Evolutionary conservation across 2,329 filamentous ascomycete genomes (phyloP), one percentile per base, ranked within the genome.

Genomic region (Helminthosporium solani): DNA sequence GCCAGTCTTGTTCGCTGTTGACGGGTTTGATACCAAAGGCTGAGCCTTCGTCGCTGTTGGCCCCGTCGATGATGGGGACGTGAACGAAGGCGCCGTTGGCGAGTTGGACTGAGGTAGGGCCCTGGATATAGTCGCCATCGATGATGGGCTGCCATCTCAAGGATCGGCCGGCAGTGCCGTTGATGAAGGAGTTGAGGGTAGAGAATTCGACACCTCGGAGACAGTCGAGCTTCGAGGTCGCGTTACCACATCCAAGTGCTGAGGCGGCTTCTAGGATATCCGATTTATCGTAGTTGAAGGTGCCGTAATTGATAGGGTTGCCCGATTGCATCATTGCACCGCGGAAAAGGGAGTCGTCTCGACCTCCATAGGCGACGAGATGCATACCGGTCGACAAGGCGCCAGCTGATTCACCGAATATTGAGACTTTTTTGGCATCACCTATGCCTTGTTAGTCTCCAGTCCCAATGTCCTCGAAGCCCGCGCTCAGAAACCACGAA

Each of bases 31-130:
- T 74, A 0, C 73, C 77, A 56, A 85, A 85, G 1, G 72, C 70
- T 1, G 78, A 78, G 2, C 83, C 85, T 61, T 88, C 85, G 54
- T 88, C 85, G 1, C 78, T 78, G 63, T 86, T 87, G 28, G 77
- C 78, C 6, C 86, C 85, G 27, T 77, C 71, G 6, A 88, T 73
- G 33, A 87, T 77, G 1, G 84, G 82, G 0, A 87, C 81, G 42
- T 81, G 75, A 45, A 86, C 78, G 52, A 87, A 86, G 15, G 76
- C 75, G 37, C 83, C 83, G 4, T 75, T 63, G 1, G 71, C 67
- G 5, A 88, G 70, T 53, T 84, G 80, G 7, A 75, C 63, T 8
- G 78, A 79, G 1, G 75, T 77, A 50, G 75, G 78, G 7, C 75
- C 73, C 8, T 70, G 68, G 15, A 85, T 70, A 41, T 84, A 75